Conservation (phyloP, 2,329 filamentous ascomycete genomes). For the Cordyceps militaris region DNA sequence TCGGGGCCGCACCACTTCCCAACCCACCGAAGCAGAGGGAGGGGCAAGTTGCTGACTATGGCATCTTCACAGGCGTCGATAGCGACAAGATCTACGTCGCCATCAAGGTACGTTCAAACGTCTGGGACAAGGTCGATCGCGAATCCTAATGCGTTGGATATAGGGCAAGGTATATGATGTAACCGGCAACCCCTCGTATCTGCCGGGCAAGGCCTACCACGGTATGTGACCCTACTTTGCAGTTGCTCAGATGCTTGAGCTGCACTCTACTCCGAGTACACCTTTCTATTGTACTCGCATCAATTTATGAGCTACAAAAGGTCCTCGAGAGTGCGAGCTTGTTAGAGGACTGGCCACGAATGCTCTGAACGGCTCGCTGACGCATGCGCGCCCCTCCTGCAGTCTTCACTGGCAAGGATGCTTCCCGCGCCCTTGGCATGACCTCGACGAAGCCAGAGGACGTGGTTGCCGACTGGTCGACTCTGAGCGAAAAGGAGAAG, state of each 20-base stretch:
- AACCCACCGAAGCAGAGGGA: neutral
- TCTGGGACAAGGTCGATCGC: neutral
- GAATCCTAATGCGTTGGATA: slow-evolving; percentile 12
- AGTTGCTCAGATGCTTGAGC: neutral
- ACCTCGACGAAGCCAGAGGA: slow-evolving; percentile 84
- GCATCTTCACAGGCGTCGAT: slow-evolving; percentile 46
- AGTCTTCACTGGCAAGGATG: slow-evolving; percentile 96
- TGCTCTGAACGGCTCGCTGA: slow-evolving; percentile 16
- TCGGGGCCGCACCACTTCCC: neutral
- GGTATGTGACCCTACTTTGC: slow-evolving; percentile 46
- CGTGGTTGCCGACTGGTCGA: slow-evolving; percentile 73
- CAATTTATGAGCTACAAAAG: too few species aligned
- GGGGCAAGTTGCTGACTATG: slow-evolving; percentile 17
- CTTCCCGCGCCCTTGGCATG: slow-evolving; percentile 81
- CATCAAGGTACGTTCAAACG: slow-evolving; percentile 49
- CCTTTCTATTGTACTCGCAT: neutral
- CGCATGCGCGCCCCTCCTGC: neutral
- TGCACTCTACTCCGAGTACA: neutral
- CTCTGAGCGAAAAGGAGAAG: slow-evolving; percentile 79
- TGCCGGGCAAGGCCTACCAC: slow-evolving; percentile 59
- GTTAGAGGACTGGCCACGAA: neutral
- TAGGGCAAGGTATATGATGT: slow-evolving; percentile 94
- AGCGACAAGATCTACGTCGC: slow-evolving; percentile 61
- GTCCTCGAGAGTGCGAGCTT: neutral
- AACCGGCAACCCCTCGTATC: slow-evolving; percentile 55